Percentiles rank a stretch among this genome's conserved stretches.
These are phyloP conservation scores for Pleoardoris graminearum DNA, from an alignment of 2,329 filamentous ascomycete species.

Conservation along the genomic window DNA sequence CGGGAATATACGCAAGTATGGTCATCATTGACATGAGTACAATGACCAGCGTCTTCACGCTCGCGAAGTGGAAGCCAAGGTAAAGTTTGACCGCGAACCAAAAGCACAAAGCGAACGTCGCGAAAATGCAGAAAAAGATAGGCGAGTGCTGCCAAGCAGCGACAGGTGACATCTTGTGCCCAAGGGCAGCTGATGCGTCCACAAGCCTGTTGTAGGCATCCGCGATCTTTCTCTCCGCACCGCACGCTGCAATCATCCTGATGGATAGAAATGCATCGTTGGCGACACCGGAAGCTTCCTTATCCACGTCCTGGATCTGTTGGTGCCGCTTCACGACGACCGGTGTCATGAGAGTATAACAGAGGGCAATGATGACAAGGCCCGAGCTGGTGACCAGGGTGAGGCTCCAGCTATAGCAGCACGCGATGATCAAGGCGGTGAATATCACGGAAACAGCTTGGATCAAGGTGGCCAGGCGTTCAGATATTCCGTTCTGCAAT, in stretches of 20 bases:
- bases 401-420: slow-evolving; percentile 31
- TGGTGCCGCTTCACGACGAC: slow-evolving; percentile 20
- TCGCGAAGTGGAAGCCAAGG: slow-evolving; percentile 15
- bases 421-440: slow-evolving; percentile 29
- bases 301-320: slow-evolving; percentile 22
- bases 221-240: slow-evolving; percentile 26
- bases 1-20: slow-evolving; percentile 1
- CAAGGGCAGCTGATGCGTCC: slow-evolving; percentile 9
- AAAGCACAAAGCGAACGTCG: slow-evolving; percentile 31
- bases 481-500: slow-evolving; percentile 35
- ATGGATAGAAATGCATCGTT: slow-evolving; percentile 25
- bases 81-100: slow-evolving; percentile 31
- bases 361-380: slow-evolving; percentile 25
- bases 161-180: slow-evolving; percentile 21
- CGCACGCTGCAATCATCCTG: slow-evolving; percentile 30
- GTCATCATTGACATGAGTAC: slow-evolving; percentile 6
- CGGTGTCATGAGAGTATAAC: slow-evolving; percentile 26
- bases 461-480: slow-evolving; percentile 30
- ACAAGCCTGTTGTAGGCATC: slow-evolving; percentile 18
- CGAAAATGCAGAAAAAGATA: slow-evolving; percentile 31
- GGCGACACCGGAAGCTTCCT: slow-evolving; percentile 22
- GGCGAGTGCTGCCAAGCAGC: slow-evolving; percentile 27
- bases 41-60: slow-evolving; percentile 23
- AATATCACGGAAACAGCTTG: slow-evolving; percentile 29
- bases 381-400: slow-evolving; percentile 30